Base-by-base conservation (phyloP, 495 filamentous ascomycete genomes). In the Durotheca rogersii region DNA sequence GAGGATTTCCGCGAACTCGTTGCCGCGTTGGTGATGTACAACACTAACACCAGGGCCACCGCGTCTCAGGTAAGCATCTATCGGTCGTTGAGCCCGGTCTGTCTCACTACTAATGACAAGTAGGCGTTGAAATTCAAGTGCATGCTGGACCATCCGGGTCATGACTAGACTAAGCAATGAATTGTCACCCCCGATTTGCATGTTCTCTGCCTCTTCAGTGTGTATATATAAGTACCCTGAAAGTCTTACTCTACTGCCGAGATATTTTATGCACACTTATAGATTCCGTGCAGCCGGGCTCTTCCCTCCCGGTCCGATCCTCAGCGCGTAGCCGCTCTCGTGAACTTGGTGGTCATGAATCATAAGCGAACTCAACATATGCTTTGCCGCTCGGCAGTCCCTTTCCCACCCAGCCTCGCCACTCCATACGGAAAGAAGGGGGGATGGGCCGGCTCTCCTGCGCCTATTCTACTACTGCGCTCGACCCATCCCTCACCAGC, bases 1-100 rank as follows among this genome's bases (percentile, higher is more conserved):
- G 37, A 48, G 1, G 57, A 52, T 9, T 74, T 68, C 43, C 57
- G 52, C 12, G 53, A 59, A 14, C 47, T 72, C 23, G 51, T 74
- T 30, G 44, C 41, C 12, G 51, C 61, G 15, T 54, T 67, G 16
- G 60, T 74, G 30, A 60, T 60, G 33, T 74, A 64, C 44, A 64
- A 67, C 39, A 66, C 49, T 41, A 56, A 31, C 14, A 61, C 15
- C 29, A 54, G 62, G 41, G 56, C 47, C 56, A 55, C 62, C 29
- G 62, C 62, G 23, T 57, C 49, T 14, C 50, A 63, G 47, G 62
- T 66, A 46, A 4, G 40, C 53, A 3, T 21, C 21, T 2, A 2
- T 27, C 43, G 4, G n/a, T 27, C 43, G 4, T 14, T 34, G 23
- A 4, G 23, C 23, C 23, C 4, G 3, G 15, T 30, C 6, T 31